Conservation (phyloP, 768 basidiomycete species). For the Cystoderma amianthinum region DNA sequence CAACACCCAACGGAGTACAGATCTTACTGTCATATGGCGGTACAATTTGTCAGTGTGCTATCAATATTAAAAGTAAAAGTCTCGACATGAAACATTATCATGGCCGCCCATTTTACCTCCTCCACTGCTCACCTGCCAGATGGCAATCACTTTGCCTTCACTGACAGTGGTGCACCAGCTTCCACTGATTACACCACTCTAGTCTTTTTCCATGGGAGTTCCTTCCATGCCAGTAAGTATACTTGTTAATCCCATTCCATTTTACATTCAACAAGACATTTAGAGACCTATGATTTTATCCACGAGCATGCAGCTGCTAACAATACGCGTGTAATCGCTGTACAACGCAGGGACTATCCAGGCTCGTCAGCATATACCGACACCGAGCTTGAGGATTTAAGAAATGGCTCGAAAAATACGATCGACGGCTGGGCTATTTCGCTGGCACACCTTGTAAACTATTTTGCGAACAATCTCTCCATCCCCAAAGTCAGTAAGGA, state of each 20-base stretch:
- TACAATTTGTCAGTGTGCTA: conserved; percentile 1
- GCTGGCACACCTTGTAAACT: not conserved
- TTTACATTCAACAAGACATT: not conserved
- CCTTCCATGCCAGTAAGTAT: not conserved
- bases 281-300: too few relatives aligned
- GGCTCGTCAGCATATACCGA: not conserved
- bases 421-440: not conserved
- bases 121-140: not conserved
- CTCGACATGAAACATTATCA: too few relatives aligned
- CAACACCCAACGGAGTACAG: too few relatives aligned
- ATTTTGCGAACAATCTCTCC: not conserved
- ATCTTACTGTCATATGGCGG: not conserved
- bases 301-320: not conserved
- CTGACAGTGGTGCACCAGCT: not conserved
- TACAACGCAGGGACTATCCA: not conserved
- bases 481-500: too few relatives aligned
- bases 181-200: not conserved
- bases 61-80: too few relatives aligned
- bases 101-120: too few relatives aligned
- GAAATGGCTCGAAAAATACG: not conserved
- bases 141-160: not conserved
- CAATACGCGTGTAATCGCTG: not conserved
- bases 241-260: not conserved
- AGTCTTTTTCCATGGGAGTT: not conserved
- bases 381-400: not conserved